A percentile compares a stretch with the other conserved stretches of the same genome.
Evolutionary conservation across 2,329 filamentous ascomycete genomes (phyloP).

Genomic region (Aspergillus jensenii): DNA sequence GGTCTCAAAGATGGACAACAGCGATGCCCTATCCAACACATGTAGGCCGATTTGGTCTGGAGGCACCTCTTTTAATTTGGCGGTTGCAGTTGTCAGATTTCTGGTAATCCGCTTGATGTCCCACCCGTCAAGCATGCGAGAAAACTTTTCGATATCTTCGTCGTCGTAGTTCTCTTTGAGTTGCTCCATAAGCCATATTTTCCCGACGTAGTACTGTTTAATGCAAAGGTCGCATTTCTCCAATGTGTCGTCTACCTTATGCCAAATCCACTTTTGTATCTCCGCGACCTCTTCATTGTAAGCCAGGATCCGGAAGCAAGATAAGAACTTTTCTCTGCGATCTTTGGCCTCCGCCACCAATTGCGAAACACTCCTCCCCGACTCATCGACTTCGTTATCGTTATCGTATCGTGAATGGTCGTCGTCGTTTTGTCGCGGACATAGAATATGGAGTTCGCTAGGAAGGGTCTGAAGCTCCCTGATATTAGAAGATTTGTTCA

Average conservation of each 20-base stretch:
- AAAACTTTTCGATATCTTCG: slow-evolving; percentile 51
- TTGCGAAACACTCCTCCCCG: slow-evolving; percentile 32
- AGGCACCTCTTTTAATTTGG: slow-evolving; percentile 53
- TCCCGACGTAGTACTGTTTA: slow-evolving; percentile 70
- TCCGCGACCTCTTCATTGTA: slow-evolving; percentile 61
- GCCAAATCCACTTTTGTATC: slow-evolving; percentile 61
- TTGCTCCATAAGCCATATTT: slow-evolving; percentile 61
- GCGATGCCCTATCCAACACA: slow-evolving; percentile 57
- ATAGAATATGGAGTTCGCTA: slow-evolving; percentile 63
- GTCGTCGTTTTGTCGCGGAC: slow-evolving; percentile 62
- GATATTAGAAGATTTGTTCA: slow-evolving; percentile 12
- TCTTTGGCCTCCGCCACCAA: slow-evolving; percentile 56
- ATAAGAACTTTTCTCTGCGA: slow-evolving; percentile 64
- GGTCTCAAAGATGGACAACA: slow-evolving; percentile 83
- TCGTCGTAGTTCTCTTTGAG: slow-evolving; percentile 58
- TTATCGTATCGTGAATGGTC: slow-evolving; percentile 66
- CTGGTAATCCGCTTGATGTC: slow-evolving; percentile 63
- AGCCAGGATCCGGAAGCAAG: slow-evolving; percentile 68
- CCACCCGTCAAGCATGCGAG: slow-evolving; percentile 57
- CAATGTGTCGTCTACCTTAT: slow-evolving; percentile 59
- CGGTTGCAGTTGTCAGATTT: slow-evolving; percentile 58
- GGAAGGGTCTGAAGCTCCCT: slow-evolving; percentile 47
- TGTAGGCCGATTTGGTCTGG: slow-evolving; percentile 52
- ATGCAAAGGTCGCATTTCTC: slow-evolving; percentile 69
- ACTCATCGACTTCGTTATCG: slow-evolving; percentile 49